Evolutionary conservation across 768 basidiomycete genomes (phyloP), one percentile per base, ranked within the genome.

Genomic region (Suillus occidentalis): DNA sequence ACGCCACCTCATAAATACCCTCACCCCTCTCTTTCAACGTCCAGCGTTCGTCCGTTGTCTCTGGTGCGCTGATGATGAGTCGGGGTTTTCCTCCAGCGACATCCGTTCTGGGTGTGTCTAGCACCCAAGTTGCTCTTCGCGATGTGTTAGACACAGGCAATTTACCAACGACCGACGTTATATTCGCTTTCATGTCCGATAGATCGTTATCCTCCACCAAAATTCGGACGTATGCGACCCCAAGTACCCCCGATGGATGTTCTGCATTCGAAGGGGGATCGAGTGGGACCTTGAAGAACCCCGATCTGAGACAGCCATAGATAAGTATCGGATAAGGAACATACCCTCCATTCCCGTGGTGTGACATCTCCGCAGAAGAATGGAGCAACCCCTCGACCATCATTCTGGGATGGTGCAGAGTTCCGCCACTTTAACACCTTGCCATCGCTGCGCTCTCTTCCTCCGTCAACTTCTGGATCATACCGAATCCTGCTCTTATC

Each of bases 351-450:
- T 3, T 74, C 67, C 58, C 90, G 77, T 3, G 88, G 84, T 4
- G 89, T 90, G 3, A 90, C 76, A 70, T 92, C 90, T 14, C 88
- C 88, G 69, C 91, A 92, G 73, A 88, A 92, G 71, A 92, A 92
- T 8, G 90, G 90, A 20, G 87, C 72, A 1, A 70, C 68, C 2
- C 83, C 82, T 13, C 75, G 69, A 53, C 67, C 40, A 53, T 61
- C 61, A 13, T 43, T 31, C 60, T 70, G 65, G 7, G 66, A 67
- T 1, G 87, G 79, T 4, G 78, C 73, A 3, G 79, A 83, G 45
- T 89, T 83, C 47, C 87, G 70, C 89, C 90, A 91, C 69, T 84
- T 73, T 55, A 92, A 66, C 14, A 80, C 74, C 40, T 78, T 75
- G 2, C 89, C 89, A 63, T 90, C 88, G 0, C 80, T 74, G 31